phyloP scores from a whole-genome alignment of 345 rosid genomes.

The Gossypium longicalyx region DNA sequence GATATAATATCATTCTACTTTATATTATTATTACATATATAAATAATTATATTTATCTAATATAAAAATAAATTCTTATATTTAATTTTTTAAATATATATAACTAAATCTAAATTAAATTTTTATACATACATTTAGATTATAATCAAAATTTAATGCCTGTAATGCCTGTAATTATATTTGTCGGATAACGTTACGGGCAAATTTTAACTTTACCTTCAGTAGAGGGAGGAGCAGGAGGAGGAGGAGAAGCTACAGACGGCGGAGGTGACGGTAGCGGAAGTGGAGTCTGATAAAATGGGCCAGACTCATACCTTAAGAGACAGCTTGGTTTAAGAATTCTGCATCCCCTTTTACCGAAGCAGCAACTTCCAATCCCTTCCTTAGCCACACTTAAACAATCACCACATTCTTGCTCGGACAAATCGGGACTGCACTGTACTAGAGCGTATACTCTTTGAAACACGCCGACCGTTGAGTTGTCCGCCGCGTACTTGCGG shows the following conservation, averaged over 20 bases:
- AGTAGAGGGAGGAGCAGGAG: neutral
- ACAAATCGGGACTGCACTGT: constrained; percentile 59
- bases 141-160: too few species aligned
- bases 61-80: too few species aligned
- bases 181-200: too few species aligned
- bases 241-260: neutral
- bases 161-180: too few species aligned
- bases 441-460: constrained; percentile 23
- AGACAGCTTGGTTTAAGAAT: constrained; percentile 29
- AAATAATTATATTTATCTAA: too few species aligned
- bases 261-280: neutral
- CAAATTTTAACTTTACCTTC: neutral
- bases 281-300: constrained; percentile 13
- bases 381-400: constrained; percentile 30
- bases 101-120: too few species aligned
- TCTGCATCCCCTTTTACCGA: constrained; percentile 31
- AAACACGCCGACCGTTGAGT: neutral
- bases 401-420: constrained; percentile 28
- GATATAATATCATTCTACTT: too few species aligned
- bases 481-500: constrained; percentile 11
- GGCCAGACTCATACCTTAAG: constrained; percentile 21
- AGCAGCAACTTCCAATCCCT: constrained; percentile 26
- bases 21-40: too few species aligned
- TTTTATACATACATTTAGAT: too few species aligned
- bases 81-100: too few species aligned